Evolutionary conservation across 495 filamentous ascomycete species (phyloP).

Genomic region (Neurospora sp.): DNA sequence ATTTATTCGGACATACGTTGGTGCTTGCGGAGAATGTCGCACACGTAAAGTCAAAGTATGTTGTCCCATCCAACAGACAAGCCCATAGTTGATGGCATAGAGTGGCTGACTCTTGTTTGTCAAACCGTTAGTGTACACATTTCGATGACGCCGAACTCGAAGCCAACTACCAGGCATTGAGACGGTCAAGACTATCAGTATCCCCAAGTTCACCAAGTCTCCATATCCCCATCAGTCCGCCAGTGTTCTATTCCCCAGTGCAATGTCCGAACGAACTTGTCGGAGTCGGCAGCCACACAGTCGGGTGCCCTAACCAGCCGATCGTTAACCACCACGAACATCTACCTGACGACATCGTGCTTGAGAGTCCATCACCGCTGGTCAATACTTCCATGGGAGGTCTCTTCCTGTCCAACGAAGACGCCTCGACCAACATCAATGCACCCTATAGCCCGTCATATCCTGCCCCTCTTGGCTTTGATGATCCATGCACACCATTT

Average conservation of each 20-base stretch:
- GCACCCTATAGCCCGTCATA: not conserved
- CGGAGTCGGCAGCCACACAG: not conserved
- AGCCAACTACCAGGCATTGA: not conserved
- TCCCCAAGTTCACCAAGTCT: not conserved
- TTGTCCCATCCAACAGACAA: not conserved
- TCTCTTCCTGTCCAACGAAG: not conserved
- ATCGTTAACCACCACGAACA: not conserved
- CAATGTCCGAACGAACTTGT: not conserved
- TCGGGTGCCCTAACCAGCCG: not conserved
- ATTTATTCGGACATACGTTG: slow-evolving; percentile 16
- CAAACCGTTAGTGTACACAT: slow-evolving; percentile 6
- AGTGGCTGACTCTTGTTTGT: not conserved
- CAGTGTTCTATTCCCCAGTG: not conserved
- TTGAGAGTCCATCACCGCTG: not conserved
- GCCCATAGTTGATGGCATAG: not conserved
- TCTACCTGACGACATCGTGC: not conserved
- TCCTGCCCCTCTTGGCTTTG: not conserved
- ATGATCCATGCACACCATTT: not conserved
- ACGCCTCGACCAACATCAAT: not conserved
- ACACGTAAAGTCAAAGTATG: slow-evolving; percentile 16
- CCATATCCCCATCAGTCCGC: not conserved
- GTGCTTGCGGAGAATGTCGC: slow-evolving; percentile 17
- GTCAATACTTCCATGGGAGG: not conserved
- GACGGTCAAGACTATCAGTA: not conserved
- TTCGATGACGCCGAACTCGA: slow-evolving; percentile 2